A percentile compares a stretch with the other conserved stretches of the same genome.
phyloP scores from a whole-genome alignment of 116 monocot genomes.

The Thalassia testudinum region DNA sequence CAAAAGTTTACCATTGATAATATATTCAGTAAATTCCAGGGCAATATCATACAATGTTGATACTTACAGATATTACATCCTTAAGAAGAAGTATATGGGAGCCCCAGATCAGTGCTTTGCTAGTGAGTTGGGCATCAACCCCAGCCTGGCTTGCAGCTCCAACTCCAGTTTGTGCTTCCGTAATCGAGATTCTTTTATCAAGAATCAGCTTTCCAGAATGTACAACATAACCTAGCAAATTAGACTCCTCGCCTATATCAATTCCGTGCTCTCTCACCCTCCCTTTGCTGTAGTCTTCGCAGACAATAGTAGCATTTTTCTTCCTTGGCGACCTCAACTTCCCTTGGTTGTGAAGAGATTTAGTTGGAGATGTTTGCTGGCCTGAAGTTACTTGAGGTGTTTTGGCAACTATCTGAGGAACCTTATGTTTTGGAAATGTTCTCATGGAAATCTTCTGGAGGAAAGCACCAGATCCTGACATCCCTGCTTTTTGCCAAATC shows the following conservation, averaged over 20 bases:
- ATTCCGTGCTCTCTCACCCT: constrained; percentile 46
- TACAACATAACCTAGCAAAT: constrained; percentile 77
- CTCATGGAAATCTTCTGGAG: no score
- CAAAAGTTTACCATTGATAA: not conserved
- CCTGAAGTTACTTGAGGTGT: no score
- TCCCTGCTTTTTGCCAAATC: no score
- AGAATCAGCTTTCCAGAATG: constrained; percentile 70
- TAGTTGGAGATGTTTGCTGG: constrained; percentile 39
- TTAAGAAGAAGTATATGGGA: constrained; percentile 51
- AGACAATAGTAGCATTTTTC: constrained; percentile 12
- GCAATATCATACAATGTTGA: not conserved
- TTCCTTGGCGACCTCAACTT: constrained; percentile 28
- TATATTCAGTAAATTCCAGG: not conserved
- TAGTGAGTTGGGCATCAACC: constrained; percentile 77
- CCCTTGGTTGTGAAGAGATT: constrained; percentile 36
- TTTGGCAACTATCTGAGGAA: no score
- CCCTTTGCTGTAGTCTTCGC: constrained; percentile 22
- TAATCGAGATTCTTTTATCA: constrained; percentile 25
- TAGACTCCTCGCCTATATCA: constrained; percentile 83
- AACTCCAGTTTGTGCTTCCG: constrained; percentile 5
- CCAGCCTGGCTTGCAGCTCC: constrained; percentile 12
- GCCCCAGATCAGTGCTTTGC: constrained; percentile 80
- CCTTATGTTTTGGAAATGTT: no score
- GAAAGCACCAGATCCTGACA: no score
- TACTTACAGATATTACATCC: constrained; percentile 91